Evolutionary conservation across 306 rosid species (phyloP), one percentile per base, ranked within the genome.

Genomic region (Malus sylvestris): DNA sequence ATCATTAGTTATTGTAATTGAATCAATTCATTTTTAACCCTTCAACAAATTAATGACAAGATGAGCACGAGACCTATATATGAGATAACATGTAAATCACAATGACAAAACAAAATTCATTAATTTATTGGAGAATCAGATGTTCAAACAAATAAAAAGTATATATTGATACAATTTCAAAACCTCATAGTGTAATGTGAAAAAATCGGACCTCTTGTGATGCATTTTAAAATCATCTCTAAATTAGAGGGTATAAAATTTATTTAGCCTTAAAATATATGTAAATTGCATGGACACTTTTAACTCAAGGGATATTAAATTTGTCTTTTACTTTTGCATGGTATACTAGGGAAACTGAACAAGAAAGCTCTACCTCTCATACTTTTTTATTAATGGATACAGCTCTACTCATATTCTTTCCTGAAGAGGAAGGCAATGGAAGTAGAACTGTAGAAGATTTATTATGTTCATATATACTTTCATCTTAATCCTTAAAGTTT

Each of bases 361-460:
- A 49, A 5, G 55, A 49, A 49, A 40, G 44, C 44, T 40, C 44
- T 40, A 40, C 44, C 44, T 42, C 46, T 9, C 46, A 42, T 42
- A 10, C 46, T 42, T 42, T 42, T 42, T 42, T 9, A 42, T 42
- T 42, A 46, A 51, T 44, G 79, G 60, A 70, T 58, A 72, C 79
- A 76, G 69, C 83, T 81, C 49, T 78, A 69, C 68, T 27, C 64
- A 33, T 53, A 49, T 73, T 80, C 76, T 85, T 85, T 65, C 67
- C 64, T 72, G 73, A 53, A 67, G 68, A 79, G 73, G 66, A 71
- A 74, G 89, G 57, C 77, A 46, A 42, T 73, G 55, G 52, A 63
- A 44, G 80, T 65, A 72, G 52, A 67, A 51, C 30, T 38, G 19
- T 4, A 25, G 7, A 52, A 52, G 66, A 35, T 23, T 20, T n/a